phyloP scores from a whole-genome alignment of 495 filamentous ascomycete genomes.

The Trichodelitschia bisporula region DNA sequence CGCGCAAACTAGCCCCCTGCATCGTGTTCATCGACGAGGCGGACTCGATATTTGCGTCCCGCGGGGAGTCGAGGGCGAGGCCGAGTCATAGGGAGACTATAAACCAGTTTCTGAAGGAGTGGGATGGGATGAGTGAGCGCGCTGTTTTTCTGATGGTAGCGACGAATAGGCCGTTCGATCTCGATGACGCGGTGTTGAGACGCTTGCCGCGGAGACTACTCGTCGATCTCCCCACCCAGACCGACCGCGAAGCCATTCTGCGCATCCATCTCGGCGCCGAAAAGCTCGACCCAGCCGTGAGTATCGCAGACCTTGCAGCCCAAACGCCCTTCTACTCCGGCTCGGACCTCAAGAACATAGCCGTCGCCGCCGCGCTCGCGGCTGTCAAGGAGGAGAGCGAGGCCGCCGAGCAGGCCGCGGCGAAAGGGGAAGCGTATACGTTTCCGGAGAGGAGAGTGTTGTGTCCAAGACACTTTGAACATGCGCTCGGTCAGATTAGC shows the following conservation, averaged over 20 bases:
- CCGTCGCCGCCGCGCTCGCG: slow-evolving; percentile 69
- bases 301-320: slow-evolving; percentile 40
- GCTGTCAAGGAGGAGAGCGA: slow-evolving; percentile 71
- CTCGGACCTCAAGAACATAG: slow-evolving; percentile 86
- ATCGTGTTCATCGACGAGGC: slow-evolving; percentile 96
- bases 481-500: slow-evolving; percentile 67
- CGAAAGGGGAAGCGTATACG: slow-evolving; percentile 13
- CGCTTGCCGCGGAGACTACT: slow-evolving; percentile 62
- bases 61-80: slow-evolving; percentile 30
- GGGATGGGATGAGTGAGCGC: slow-evolving; percentile 76
- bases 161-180: slow-evolving; percentile 85
- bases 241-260: slow-evolving; percentile 58
- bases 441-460: slow-evolving; percentile 45
- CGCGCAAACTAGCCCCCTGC: slow-evolving; percentile 77
- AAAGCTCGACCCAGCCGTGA: slow-evolving; percentile 37
- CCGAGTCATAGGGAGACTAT: slow-evolving; percentile 70
- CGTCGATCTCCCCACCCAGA: slow-evolving; percentile 60
- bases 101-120: slow-evolving; percentile 94
- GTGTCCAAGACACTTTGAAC: slow-evolving; percentile 46
- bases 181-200: slow-evolving; percentile 82
- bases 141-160: slow-evolving; percentile 97
- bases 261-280: slow-evolving; percentile 69
- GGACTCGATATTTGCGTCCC: slow-evolving; percentile 65
- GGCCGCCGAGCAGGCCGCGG: slow-evolving; percentile 13
- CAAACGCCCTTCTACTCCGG: slow-evolving; percentile 85